These are phyloP conservation scores for Diplodia corticola DNA, from an alignment of 2,329 filamentous ascomycete species.

Conservation along the genomic window DNA sequence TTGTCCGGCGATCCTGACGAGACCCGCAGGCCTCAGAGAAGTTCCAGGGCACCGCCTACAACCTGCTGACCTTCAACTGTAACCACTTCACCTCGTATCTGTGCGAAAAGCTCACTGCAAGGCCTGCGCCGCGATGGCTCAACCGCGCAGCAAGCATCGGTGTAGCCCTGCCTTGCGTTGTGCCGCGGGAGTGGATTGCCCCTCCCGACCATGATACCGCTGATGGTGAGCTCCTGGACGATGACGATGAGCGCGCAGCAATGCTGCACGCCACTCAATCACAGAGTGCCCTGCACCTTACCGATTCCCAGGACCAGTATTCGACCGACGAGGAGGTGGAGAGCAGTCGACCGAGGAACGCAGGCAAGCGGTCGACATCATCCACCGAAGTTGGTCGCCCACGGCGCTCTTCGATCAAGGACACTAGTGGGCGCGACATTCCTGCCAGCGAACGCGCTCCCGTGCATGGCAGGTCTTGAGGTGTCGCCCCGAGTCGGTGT, in stretches of 20 bases:
- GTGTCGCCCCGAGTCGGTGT: background rate
- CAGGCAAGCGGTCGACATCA: slow-evolving; percentile 1
- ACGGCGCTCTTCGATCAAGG: slow-evolving; percentile 31
- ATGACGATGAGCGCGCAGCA: slow-evolving; percentile 56
- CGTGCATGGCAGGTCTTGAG: slow-evolving; percentile 5
- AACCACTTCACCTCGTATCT: slow-evolving; percentile 84
- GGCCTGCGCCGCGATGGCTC: slow-evolving; percentile 70
- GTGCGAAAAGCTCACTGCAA: slow-evolving; percentile 70
- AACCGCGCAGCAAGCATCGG: slow-evolving; percentile 85
- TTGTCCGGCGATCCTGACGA: slow-evolving; percentile 25
- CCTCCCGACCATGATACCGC: slow-evolving; percentile 74
- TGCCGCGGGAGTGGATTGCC: slow-evolving; percentile 78
- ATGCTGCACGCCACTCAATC: slow-evolving; percentile 55
- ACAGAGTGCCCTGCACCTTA: slow-evolving; percentile 26
- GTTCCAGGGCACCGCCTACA: slow-evolving; percentile 76
- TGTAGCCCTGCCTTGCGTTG: slow-evolving; percentile 76
- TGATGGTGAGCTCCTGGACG: slow-evolving; percentile 68
- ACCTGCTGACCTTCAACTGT: slow-evolving; percentile 80
- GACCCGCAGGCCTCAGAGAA: slow-evolving; percentile 60
- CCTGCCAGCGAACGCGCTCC: slow-evolving; percentile 49
- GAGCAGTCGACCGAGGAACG: background rate
- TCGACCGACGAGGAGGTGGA: slow-evolving; percentile 32
- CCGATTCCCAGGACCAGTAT: slow-evolving; percentile 31
- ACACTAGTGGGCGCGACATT: slow-evolving; percentile 45
- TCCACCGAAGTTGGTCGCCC: slow-evolving; percentile 3